Evolutionary conservation across 768 basidiomycete species (phyloP).

Genomic region (Termitomyces sp.): DNA sequence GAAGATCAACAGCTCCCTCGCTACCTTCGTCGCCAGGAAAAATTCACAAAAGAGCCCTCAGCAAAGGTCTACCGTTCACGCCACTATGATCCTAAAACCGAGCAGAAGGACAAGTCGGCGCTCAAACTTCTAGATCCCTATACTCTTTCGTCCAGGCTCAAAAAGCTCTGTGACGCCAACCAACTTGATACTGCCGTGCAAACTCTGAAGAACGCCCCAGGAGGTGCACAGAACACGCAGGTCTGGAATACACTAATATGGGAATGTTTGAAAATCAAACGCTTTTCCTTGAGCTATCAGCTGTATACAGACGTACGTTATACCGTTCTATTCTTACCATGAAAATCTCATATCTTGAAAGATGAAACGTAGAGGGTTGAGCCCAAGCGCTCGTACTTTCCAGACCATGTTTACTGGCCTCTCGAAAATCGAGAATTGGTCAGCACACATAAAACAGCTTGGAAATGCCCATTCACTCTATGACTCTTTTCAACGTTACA

Average conservation of each 20-base stretch:
- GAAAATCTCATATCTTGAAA: slow-evolving; percentile 20
- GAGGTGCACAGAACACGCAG: slow-evolving; percentile 66
- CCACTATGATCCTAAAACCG: slow-evolving; percentile 27
- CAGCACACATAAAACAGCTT: slow-evolving; percentile 52
- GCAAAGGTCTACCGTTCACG: slow-evolving; percentile 28
- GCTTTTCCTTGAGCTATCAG: slow-evolving; percentile 55
- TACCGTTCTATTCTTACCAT: neutral
- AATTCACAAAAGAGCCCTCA: neutral
- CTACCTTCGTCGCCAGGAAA: slow-evolving; percentile 22
- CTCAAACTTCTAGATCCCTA: slow-evolving; percentile 53
- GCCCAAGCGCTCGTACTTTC: slow-evolving; percentile 62
- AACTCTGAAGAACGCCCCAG: slow-evolving; percentile 63
- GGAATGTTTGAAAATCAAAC: slow-evolving; percentile 50
- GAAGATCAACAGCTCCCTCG: slow-evolving; percentile 18
- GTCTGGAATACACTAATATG: slow-evolving; percentile 81
- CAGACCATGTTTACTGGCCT: slow-evolving; percentile 65
- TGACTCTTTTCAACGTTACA: slow-evolving; percentile 46
- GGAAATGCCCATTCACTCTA: slow-evolving; percentile 56
- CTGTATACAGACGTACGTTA: slow-evolving; percentile 61
- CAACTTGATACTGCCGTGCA: slow-evolving; percentile 58
- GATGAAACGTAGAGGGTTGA: slow-evolving; percentile 85
- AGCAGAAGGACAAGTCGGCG: slow-evolving; percentile 20
- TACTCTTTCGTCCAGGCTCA: slow-evolving; percentile 52
- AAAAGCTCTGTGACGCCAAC: slow-evolving; percentile 47
- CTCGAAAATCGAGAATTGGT: slow-evolving; percentile 58